Evolutionary conservation across 805 yeast species (phyloP).

Genomic region (Saccharomycopsis capsularis): DNA sequence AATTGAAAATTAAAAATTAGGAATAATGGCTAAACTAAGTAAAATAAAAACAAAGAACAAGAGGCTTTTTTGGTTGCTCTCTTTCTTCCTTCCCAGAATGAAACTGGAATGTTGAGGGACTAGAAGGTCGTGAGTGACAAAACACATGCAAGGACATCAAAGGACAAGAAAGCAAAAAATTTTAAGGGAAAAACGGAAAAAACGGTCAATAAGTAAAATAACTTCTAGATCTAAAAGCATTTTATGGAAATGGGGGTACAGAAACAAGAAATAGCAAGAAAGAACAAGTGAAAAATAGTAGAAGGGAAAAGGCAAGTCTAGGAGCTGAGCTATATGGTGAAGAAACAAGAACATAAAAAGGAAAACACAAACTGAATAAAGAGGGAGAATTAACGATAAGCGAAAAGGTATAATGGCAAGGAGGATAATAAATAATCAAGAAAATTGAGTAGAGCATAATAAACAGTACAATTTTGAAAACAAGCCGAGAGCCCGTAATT

Average conservation of each 20-base stretch:
- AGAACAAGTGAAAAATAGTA: conserved; percentile 16
- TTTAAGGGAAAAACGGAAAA: too few relatives aligned
- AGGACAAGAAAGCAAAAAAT: too few relatives aligned
- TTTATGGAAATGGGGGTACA: conserved; percentile 13
- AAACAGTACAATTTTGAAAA: background rate
- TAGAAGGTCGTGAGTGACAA: too few relatives aligned
- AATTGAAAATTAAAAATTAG: too few relatives aligned
- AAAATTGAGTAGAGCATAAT: background rate
- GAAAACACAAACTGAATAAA: conserved; percentile 1
- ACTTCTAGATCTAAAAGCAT: too few relatives aligned
- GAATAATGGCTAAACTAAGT: too few relatives aligned
- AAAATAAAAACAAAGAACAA: too few relatives aligned
- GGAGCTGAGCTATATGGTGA: conserved; percentile 9
- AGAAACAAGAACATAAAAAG: conserved; percentile 4
- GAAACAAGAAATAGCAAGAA: conserved; percentile 16
- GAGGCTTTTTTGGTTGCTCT: too few relatives aligned
- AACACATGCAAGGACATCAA: too few relatives aligned
- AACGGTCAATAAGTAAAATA: too few relatives aligned
- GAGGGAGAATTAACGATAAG: conserved; percentile 4
- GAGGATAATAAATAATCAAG: background rate
- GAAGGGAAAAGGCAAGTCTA: conserved; percentile 2
- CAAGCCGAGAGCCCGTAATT: background rate
- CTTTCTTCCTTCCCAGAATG: too few relatives aligned
- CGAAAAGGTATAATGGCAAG: background rate
- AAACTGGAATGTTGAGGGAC: too few relatives aligned